phyloP scores from a whole-genome alignment of 129 eudicot species.

The Apium graveolens region DNA sequence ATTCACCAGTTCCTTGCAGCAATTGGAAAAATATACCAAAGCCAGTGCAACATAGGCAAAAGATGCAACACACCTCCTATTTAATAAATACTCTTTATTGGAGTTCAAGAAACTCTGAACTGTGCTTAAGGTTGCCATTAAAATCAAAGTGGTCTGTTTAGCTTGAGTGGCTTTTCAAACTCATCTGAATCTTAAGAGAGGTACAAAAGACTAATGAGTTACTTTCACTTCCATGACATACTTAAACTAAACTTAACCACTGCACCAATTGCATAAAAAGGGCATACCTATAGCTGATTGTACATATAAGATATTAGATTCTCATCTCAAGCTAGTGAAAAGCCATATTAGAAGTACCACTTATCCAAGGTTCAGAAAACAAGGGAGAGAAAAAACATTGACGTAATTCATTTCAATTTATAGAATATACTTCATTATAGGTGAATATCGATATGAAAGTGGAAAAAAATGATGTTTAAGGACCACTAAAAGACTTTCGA shows the following conservation, averaged over 20 bases:
- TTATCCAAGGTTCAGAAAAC: not conserved
- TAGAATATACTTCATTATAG: not conserved
- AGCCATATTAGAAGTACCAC: not conserved
- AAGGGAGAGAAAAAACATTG: not conserved
- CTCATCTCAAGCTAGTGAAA: not conserved
- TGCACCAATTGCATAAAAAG: not conserved
- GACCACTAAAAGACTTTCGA: not conserved
- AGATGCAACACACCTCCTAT: too few species aligned
- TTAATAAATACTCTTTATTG: not conserved
- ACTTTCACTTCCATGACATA: not conserved
- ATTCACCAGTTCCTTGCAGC: not conserved
- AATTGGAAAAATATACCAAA: not conserved
- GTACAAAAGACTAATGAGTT: not conserved
- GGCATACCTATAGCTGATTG: not conserved
- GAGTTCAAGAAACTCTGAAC: not conserved
- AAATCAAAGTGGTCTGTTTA: not conserved
- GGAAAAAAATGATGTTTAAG: not conserved
- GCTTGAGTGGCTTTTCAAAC: not conserved
- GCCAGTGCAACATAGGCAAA: not conserved
- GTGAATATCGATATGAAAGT: not conserved
- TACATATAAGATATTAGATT: not conserved
- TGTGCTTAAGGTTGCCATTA: not conserved
- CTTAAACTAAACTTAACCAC: not conserved
- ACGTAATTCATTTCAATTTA: not conserved
- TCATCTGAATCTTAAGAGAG: not conserved